Evolutionary conservation across 1,139 yeast species (phyloP).

Genomic region (Saccharomyces hybrid): DNA sequence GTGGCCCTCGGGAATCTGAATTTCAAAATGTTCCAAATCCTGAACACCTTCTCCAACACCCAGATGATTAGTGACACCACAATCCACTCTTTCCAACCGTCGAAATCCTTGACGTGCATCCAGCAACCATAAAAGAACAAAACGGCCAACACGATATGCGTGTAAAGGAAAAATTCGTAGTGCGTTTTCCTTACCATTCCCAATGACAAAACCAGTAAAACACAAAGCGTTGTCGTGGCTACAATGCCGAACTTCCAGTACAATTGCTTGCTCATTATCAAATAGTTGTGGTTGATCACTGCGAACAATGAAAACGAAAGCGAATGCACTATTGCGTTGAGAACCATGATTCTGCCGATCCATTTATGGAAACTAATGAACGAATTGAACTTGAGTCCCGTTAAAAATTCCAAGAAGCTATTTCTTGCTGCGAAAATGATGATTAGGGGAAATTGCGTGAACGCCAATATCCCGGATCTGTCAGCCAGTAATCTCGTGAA

Average conservation of each 20-base stretch:
- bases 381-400: constrained; percentile 57
- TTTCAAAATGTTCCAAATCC: constrained; percentile 41
- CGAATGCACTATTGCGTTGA: constrained; percentile 40
- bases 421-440: constrained; percentile 56
- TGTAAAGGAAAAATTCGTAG: constrained; percentile 56
- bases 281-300: constrained; percentile 8
- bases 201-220: constrained; percentile 38
- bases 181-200: constrained; percentile 43
- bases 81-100: constrained; percentile 40
- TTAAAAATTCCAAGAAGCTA: constrained; percentile 51
- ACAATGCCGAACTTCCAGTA: constrained; percentile 45
- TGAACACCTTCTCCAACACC: constrained; percentile 49
- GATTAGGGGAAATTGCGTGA: constrained; percentile 43
- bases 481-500: constrained; percentile 34
- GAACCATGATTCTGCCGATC: constrained; percentile 43
- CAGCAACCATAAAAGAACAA: constrained; percentile 54
- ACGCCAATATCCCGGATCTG: constrained; percentile 47
- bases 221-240: constrained; percentile 28
- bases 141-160: constrained; percentile 53
- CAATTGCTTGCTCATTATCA: constrained; percentile 6
- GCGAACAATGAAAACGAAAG: constrained; percentile 36
- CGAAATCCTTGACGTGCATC: constrained; percentile 43
- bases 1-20: constrained; percentile 44
- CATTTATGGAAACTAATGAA: constrained; percentile 59
- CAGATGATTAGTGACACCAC: constrained; percentile 54